Percentiles rank a stretch among this genome's conserved stretches.
These are phyloP conservation scores for Backusella morwellensis DNA, from an alignment of 192 early-diverging fungal genomes.

Conservation along the genomic window DNA sequence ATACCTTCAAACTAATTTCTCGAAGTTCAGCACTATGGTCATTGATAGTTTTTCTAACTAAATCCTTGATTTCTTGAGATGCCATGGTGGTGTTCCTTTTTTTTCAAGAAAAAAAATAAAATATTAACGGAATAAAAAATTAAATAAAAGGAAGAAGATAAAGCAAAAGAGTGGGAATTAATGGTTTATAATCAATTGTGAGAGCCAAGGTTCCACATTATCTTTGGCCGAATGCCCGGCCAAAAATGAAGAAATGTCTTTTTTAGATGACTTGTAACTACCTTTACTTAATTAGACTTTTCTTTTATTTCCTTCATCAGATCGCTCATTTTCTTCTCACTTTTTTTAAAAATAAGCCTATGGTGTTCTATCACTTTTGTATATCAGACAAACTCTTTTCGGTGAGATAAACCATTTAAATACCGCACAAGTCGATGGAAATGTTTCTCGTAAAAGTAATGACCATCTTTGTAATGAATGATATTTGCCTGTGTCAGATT, in stretches of 20 bases:
- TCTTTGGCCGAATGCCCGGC: not conserved
- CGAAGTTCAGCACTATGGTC: slow-evolving; percentile 31
- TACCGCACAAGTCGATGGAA: not conserved
- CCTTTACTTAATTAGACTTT: not conserved
- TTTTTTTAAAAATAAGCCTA: not conserved
- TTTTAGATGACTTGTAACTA: not conserved
- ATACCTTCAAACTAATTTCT: slow-evolving; percentile 45
- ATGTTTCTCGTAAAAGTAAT: not conserved
- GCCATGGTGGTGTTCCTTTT: not conserved
- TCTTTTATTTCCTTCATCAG: not conserved
- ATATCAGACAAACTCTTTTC: not conserved
- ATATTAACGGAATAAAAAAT: not conserved
- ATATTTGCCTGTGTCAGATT: not conserved
- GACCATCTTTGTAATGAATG: not conserved
- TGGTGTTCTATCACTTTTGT: not conserved
- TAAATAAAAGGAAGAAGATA: not conserved
- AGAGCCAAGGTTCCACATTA: slow-evolving; percentile 3
- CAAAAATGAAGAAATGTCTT: not conserved
- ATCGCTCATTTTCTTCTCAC: not conserved
- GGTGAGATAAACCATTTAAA: not conserved
- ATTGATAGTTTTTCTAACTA: slow-evolving; percentile 20
- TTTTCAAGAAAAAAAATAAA: not conserved
- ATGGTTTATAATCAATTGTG: not conserved
- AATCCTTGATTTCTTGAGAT: slow-evolving; percentile 11
- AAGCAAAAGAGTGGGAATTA: not conserved